These are phyloP conservation scores for Cercospora sp. DNA, from an alignment of 2,329 filamentous ascomycete genomes.

Conservation along the genomic window DNA sequence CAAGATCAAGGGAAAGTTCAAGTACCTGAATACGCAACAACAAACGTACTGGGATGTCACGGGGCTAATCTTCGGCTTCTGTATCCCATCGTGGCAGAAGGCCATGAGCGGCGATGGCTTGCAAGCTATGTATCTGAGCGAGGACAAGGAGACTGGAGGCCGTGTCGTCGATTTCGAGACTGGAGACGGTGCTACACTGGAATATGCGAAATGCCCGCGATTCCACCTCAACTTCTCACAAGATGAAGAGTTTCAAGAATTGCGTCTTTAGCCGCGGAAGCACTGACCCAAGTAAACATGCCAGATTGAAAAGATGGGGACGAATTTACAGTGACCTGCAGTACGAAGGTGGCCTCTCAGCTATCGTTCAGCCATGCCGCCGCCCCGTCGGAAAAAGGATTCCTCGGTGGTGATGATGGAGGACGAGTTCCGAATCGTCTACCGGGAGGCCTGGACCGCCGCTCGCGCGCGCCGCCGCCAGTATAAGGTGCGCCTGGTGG, in stretches of 20 bases:
- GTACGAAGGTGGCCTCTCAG: neutral
- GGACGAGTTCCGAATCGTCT: neutral
- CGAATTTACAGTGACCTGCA: neutral
- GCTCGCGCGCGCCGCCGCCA: neutral
- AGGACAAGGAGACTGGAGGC: slow-evolving; percentile 40
- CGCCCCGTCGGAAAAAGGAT: neutral
- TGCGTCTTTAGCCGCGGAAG: slow-evolving; percentile 27
- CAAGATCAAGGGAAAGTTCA: slow-evolving; percentile 41
- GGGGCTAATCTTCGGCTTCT: slow-evolving; percentile 46
- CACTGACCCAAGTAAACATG: neutral
- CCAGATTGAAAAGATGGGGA: neutral
- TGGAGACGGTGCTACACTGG: slow-evolving; percentile 38
- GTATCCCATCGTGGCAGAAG: slow-evolving; percentile 45
- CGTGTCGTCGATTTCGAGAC: slow-evolving; percentile 44
- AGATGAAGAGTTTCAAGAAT: slow-evolving; percentile 44
- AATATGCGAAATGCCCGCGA: slow-evolving; percentile 45
- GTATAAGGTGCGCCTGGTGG: neutral
- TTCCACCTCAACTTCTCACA: slow-evolving; percentile 48
- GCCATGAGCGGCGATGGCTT: slow-evolving; percentile 44
- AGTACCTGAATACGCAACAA: slow-evolving; percentile 38
- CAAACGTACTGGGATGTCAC: slow-evolving; percentile 37
- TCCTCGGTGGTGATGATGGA: neutral
- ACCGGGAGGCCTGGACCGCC: neutral
- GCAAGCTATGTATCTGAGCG: slow-evolving; percentile 42
- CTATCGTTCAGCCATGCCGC: neutral